A percentile compares a stretch with the other conserved stretches of the same genome.
phyloP scores from a whole-genome alignment of 805 yeast species.

The Teunomyces tritomae region DNA sequence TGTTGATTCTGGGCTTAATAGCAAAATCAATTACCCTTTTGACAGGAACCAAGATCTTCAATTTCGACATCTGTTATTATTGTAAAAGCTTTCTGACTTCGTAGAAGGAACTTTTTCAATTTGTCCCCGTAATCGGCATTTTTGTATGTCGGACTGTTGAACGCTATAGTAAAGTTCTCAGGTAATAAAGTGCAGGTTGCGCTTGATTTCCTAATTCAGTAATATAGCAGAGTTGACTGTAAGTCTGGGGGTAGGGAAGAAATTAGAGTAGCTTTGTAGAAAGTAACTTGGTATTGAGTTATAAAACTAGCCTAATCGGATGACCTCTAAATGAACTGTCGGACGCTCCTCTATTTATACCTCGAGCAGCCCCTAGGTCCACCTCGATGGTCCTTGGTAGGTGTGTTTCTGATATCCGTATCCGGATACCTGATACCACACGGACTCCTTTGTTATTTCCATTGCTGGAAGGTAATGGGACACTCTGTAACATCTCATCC shows the following conservation, averaged over 20 bases:
- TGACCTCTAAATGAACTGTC: neutral
- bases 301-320: neutral
- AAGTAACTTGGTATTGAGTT: neutral
- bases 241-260: neutral
- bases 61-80: slow-evolving; percentile 34
- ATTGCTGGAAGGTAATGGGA: neutral
- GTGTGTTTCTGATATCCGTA: neutral
- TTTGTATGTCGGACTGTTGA: neutral
- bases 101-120: neutral
- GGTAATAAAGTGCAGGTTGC: neutral
- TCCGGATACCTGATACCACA: neutral
- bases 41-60: slow-evolving; percentile 85
- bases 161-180: neutral
- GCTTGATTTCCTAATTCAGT: neutral
- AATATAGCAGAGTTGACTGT: neutral
- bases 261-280: neutral
- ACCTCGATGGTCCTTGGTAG: neutral
- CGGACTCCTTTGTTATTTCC: neutral
- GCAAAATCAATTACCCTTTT: slow-evolving; percentile 95
- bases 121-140: slow-evolving; percentile 1
- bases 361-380: neutral
- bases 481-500: neutral
- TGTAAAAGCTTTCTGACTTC: neutral
- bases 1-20: slow-evolving; percentile 86
- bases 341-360: neutral